Evolutionary conservation across 176 grass and related monocot genomes (phyloP), one percentile per base, ranked within the genome.

Genomic region (Phoenix dactylifera): DNA sequence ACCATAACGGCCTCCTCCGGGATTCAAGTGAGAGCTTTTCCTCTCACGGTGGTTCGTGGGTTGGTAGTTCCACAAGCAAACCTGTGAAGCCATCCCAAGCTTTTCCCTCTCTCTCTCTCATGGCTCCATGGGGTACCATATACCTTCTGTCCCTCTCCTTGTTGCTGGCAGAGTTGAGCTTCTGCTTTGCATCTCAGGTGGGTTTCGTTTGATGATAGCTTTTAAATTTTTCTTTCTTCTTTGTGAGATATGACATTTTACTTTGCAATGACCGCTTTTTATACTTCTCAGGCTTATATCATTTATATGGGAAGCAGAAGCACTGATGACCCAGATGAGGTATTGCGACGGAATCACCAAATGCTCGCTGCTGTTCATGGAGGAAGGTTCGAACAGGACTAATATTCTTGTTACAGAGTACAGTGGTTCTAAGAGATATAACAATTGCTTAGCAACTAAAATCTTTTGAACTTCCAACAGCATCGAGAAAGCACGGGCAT

Each of bases 291-390:
- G 50, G 15, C 30, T 48, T 83, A 80, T 60, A 72, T 88, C 20
- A 76, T 88, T 53, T 88, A 88, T 61, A 88, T 88, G 85, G 85
- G 85, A 65, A 76, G 65, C 32, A 72, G 50, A 52, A 17, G 18
- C 53, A 70, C 9, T 22, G 63, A 58, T 28, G 1, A 52, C 15
- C 59, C 3, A 0, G 6, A 50, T 18, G 71, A 77, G 62, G 55
- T 60, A 25, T 35, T 62, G 80, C 73, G 30, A 63, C 76, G 84
- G 61, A 75, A 78, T 44, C 67, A 79, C 62, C 77, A 87, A 76
- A 84, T 93, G 80, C 67, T 93, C 60, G 25, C 80, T 57, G 75
- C 70, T 55, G 83, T 87, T 75, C 83, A 93, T 50, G 70, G 66
- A 26, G 89, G 83, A 79, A 93, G 83, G 89, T 93, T 22, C 5